Conservation (phyloP, 2,329 filamentous ascomycete species). For the Colletotrichum chlorophyti region DNA sequence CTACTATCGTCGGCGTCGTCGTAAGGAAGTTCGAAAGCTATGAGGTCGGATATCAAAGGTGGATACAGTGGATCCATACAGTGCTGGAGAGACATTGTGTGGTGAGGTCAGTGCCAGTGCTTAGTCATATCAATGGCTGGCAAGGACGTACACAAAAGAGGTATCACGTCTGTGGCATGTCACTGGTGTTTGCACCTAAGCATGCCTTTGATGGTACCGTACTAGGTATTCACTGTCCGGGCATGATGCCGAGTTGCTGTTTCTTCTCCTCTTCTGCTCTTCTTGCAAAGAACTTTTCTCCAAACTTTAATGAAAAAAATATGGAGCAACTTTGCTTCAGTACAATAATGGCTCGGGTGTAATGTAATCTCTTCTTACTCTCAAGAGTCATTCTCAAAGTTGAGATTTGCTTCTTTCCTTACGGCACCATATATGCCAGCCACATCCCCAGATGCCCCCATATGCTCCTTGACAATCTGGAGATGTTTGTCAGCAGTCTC, state of each 20-base stretch:
- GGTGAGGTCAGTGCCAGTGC: neutral
- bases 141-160: no score
- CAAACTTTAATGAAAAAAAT: no score
- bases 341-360: no score
- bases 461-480: conserved; percentile 70
- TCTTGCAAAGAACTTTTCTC: no score
- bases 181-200: no score
- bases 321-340: no score
- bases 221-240: no score
- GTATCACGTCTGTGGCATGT: no score
- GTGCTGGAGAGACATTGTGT: neutral
- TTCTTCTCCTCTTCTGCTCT: no score
- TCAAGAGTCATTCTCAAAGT: conserved; percentile 69
- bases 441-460: conserved; percentile 77
- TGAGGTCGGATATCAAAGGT: conserved; percentile 1
- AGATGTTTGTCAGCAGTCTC: conserved; percentile 75
- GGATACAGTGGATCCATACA: neutral
- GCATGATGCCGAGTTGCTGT: no score
- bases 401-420: conserved; percentile 75
- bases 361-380: neutral
- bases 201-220: no score
- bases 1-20: conserved; percentile 1
- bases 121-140: neutral
- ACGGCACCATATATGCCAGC: conserved; percentile 83
- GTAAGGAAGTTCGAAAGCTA: conserved; percentile 1